Evolutionary conservation across 2,329 filamentous ascomycete genomes (phyloP).

Genomic region (Westerdykella sp.): DNA sequence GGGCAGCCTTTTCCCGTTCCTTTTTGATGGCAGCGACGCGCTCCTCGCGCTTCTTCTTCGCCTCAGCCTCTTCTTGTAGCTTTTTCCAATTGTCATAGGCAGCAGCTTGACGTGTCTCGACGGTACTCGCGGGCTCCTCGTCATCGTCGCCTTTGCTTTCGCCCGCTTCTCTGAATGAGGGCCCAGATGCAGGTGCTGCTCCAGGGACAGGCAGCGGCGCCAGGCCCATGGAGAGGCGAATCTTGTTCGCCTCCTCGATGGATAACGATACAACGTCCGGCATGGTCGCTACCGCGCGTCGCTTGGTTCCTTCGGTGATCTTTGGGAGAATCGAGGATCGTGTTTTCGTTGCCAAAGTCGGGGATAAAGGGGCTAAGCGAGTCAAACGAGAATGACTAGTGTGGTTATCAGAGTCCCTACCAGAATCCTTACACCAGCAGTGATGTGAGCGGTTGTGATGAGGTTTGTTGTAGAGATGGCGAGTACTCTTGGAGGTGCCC

Average conservation of each 20-base stretch:
- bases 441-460: no score
- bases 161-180: constrained; percentile 48
- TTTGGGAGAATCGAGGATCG: no score
- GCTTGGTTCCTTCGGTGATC: no score
- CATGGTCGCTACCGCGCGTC: constrained; percentile 10
- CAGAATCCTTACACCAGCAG: no score
- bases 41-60: constrained; percentile 72
- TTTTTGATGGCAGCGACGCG: constrained; percentile 78
- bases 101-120: constrained; percentile 71
- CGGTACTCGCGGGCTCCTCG: constrained; percentile 70
- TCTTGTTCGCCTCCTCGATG: constrained; percentile 90
- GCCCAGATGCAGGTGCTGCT: constrained; percentile 47
- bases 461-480: no score
- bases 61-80: constrained; percentile 60
- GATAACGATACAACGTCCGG: constrained; percentile 32
- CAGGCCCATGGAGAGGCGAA: constrained; percentile 82
- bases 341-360: no score
- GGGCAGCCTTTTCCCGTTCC: constrained; percentile 76
- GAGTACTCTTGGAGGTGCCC: constrained; percentile 5
- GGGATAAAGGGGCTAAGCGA: no score
- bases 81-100: constrained; percentile 70
- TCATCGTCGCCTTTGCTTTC: constrained; percentile 49
- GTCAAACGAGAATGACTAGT: no score
- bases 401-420: no score
- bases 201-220: constrained; percentile 83